A percentile compares a stretch with the other conserved stretches of the same genome.
Conservation (phyloP, 2,329 filamentous ascomycete species). For the Pseudofabraea citricarpa region DNA sequence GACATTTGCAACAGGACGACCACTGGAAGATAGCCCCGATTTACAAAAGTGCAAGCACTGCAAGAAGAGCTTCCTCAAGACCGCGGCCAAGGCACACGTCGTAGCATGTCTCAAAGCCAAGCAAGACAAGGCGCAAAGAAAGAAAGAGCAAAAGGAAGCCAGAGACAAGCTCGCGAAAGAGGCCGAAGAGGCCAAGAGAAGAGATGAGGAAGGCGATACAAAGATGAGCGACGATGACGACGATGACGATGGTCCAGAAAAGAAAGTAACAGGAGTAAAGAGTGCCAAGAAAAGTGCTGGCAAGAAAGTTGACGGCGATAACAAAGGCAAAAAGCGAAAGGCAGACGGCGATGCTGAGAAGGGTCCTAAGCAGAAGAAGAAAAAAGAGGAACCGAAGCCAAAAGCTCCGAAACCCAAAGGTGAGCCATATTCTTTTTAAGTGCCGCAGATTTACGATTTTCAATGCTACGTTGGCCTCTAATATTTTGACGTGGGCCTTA, state of each 20-base stretch:
- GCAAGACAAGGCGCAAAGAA: conserved; percentile 27
- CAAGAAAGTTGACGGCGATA: conserved; percentile 58
- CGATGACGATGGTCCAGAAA: conserved; percentile 33
- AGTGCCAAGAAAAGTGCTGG: conserved; percentile 59
- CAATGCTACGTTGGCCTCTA: too few species aligned
- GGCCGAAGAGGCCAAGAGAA: conserved; percentile 23
- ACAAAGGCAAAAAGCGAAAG: conserved; percentile 74
- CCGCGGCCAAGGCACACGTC: conserved; percentile 73
- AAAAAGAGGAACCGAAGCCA: conserved; percentile 85
- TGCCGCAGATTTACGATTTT: too few species aligned
- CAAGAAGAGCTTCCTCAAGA: conserved; percentile 79
- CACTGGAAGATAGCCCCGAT: conserved; percentile 74
- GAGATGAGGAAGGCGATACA: conserved; percentile 27
- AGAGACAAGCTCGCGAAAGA: conserved; percentile 38
- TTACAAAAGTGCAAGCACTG: conserved; percentile 89
- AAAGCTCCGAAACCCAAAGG: conserved; percentile 83
- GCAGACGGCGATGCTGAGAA: conserved; percentile 74
- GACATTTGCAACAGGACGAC: conserved; percentile 76
- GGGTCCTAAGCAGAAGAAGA: conserved; percentile 84
- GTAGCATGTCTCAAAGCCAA: conserved; percentile 71
- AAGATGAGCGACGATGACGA: conserved; percentile 37
- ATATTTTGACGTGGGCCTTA: too few species aligned
- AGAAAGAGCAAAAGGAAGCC: conserved; percentile 30
- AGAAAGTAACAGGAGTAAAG: conserved; percentile 32
- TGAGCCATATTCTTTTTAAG: conserved; percentile 28